Base-by-base conservation (phyloP, 2,329 filamentous ascomycete species). In the Herpotrichia juniperi region DNA sequence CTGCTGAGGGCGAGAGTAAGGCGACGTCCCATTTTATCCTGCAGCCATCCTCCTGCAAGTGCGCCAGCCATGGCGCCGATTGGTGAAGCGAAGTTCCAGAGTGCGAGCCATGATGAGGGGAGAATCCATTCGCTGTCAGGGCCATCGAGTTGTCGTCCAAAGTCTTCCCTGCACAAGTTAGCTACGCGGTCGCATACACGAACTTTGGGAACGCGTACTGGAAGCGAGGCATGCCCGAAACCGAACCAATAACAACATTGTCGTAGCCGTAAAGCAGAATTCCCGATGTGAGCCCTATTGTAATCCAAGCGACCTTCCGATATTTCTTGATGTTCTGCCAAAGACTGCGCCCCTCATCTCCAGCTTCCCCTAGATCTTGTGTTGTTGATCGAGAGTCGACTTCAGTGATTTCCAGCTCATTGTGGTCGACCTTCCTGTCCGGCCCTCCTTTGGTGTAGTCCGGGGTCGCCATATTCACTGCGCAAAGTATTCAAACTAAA, bases 311-410 rank as follows among this genome's bases (percentile, higher is more conserved):
- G 8, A 68, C 61, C 39, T 67, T 68, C 7, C 62, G 62, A 46
- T 68, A 69, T 51, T 61, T 69, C 50, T 67, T 67, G n/a, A 65
- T 50, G 30, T 66, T 66, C 49, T 67, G 62, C 66, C 65, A 69
- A 4, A 69, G 51, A 7, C 64, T 59, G 30, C 56, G 58, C 14
- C 56, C 48, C 45, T 60, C 55, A 37, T 69, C 66, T 46, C 50
- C 37, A 1, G 25, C 48, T 21, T 58, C 47, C 19, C 39, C 30
- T 6, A 25, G 21, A 6, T 21, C 3, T 37, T 37, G 34, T 46
- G 28, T 22, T 12, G 44, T 28, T 12, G 49, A 56, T 11, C 19
- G 43, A 31, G 16, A 59, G 22, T 14, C 39, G 21, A 61, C 46
- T 35, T 59, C 51, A n/a, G 46, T 48, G 14, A 62, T 53, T 11